Evolutionary conservation across 2,329 filamentous ascomycete species (phyloP).

Genomic region (Penicillium sp.): DNA sequence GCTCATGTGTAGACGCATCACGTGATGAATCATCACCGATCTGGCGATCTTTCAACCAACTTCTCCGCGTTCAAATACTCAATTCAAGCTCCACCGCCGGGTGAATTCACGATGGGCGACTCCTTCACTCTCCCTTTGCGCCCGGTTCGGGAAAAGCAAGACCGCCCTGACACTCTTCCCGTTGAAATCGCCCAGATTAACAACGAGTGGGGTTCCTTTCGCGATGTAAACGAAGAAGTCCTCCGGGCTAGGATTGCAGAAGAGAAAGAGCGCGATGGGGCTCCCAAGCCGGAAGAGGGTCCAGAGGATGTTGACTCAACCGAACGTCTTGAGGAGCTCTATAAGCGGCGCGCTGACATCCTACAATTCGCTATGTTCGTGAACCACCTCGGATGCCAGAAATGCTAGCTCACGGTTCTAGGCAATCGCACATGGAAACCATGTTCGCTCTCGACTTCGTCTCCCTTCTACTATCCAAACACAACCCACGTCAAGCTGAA

Average conservation of each 20-base stretch:
- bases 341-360: constrained; percentile 43
- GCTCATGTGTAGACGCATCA: no score
- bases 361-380: constrained; percentile 40
- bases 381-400: background rate
- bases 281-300: constrained; percentile 36
- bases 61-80: background rate
- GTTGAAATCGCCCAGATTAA: constrained; percentile 76
- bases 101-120: constrained; percentile 30
- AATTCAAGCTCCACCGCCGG: background rate
- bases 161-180: constrained; percentile 57
- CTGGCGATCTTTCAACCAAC: no score
- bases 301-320: constrained; percentile 32
- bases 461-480: constrained; percentile 76
- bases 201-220: constrained; percentile 71
- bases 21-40: background rate
- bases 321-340: constrained; percentile 39
- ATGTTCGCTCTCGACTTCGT: constrained; percentile 73
- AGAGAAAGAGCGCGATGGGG: constrained; percentile 45
- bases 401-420: constrained; percentile 15
- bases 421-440: constrained; percentile 43
- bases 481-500: constrained; percentile 64
- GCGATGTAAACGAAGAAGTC: constrained; percentile 67
- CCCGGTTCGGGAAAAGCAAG: constrained; percentile 44
- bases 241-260: constrained; percentile 62
- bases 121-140: constrained; percentile 55